Percentiles rank a stretch among this genome's conserved stretches.
These are phyloP conservation scores for Talaromyces trachyspermus DNA, from an alignment of 495 filamentous ascomycete genomes.

Conservation along the genomic window DNA sequence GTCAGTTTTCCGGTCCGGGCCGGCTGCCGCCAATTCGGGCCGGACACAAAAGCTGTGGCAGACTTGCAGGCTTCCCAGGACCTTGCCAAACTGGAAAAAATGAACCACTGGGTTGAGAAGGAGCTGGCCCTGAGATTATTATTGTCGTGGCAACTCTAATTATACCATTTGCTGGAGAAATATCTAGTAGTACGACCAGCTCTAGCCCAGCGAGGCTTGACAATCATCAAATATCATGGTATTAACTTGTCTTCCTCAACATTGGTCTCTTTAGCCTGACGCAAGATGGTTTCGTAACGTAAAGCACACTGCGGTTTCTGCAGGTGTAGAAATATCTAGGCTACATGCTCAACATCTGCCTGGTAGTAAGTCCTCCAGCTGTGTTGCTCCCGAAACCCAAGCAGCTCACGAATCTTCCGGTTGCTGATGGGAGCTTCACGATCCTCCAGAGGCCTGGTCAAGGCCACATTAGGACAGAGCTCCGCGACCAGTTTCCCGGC, in stretches of 20 bases:
- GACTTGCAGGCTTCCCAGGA: neutral
- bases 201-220: too few species aligned
- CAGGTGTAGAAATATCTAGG: neutral
- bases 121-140: too few species aligned
- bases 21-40: neutral
- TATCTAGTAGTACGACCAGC: too few species aligned
- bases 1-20: neutral
- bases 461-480: conserved; percentile 33
- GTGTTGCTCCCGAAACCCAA: conserved; percentile 51
- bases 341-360: neutral
- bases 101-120: too few species aligned
- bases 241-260: too few species aligned
- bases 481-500: conserved; percentile 31
- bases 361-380: conserved; percentile 38
- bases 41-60: neutral
- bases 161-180: too few species aligned
- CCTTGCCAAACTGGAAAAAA: too few species aligned
- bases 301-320: neutral
- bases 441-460: conserved; percentile 46
- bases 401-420: conserved; percentile 47
- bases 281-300: neutral
- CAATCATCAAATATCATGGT: too few species aligned
- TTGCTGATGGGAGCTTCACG: conserved; percentile 53
- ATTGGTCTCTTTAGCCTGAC: neutral
- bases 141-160: too few species aligned